Evolutionary conservation across 2,329 filamentous ascomycete species (phyloP).

Genomic region (Penicillium fuscoglaucum): DNA sequence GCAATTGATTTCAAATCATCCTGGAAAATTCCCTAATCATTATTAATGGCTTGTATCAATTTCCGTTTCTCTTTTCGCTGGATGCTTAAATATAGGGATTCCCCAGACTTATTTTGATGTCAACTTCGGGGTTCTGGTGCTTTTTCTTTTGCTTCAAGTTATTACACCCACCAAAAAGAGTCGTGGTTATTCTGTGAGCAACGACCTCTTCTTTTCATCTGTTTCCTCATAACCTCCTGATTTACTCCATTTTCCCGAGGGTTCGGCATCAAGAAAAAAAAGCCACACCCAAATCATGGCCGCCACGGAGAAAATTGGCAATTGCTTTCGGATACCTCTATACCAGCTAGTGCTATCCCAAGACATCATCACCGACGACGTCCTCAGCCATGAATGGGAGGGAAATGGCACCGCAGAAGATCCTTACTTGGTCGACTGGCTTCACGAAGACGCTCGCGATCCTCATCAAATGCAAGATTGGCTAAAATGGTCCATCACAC

Average conservation of each 20-base stretch:
- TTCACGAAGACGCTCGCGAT: no score
- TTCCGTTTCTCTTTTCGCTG: neutral
- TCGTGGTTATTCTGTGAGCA: no score
- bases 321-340: conserved; percentile 1
- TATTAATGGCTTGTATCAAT: neutral
- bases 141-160: no score
- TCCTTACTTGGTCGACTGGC: no score
- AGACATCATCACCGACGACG: conserved; percentile 4
- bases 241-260: neutral
- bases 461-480: no score
- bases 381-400: neutral
- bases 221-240: neutral
- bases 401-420: no score
- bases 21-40: neutral
- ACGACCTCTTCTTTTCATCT: no score
- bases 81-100: neutral
- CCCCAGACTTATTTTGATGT: neutral
- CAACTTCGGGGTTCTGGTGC: neutral
- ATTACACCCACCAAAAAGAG: no score
- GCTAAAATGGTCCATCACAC: no score
- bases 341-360: conserved; percentile 6
- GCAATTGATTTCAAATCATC: neutral
- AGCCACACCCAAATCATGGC: neutral
- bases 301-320: neutral
- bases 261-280: neutral